These are phyloP conservation scores for Blastocystis sp. DNA, from an alignment of 352 stramenopile genomes.

Conservation along the genomic window DNA sequence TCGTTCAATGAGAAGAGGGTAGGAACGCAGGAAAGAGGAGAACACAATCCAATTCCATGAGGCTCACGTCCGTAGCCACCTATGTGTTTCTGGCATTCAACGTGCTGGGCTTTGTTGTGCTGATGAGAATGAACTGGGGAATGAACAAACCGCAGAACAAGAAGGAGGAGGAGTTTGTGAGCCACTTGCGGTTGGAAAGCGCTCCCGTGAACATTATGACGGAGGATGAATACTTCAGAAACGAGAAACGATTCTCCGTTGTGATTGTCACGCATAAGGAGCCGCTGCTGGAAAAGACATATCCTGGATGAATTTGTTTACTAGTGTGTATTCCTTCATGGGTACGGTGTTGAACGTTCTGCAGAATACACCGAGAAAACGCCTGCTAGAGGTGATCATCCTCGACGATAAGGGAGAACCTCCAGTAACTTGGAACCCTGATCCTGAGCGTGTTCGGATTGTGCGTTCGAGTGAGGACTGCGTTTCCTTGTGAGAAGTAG, in stretches of 20 bases:
- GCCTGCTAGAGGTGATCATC: conserved; percentile 43
- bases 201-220: neutral
- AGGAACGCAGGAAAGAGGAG: neutral
- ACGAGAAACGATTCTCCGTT: conserved; percentile 41
- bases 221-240: conserved; percentile 39
- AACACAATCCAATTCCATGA: neutral
- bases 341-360: conserved; percentile 50
- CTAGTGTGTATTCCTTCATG: neutral
- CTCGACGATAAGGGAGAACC: conserved; percentile 31
- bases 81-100: neutral
- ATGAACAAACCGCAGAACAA: neutral
- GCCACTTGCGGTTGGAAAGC: neutral
- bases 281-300: conserved; percentile 62
- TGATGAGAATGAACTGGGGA: neutral
- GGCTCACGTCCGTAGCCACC: neutral
- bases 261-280: conserved; percentile 61
- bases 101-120: neutral
- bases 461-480: conserved; percentile 22
- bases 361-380: conserved; percentile 56
- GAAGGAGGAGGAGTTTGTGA: neutral
- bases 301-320: conserved; percentile 15
- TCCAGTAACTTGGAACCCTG: conserved; percentile 58
- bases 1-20: too few species aligned
- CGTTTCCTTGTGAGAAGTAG: neutral
- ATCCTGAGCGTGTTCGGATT: conserved; percentile 54